phyloP scores from a whole-genome alignment of 192 early-diverging fungal species.

The Backusella morwellensis region DNA sequence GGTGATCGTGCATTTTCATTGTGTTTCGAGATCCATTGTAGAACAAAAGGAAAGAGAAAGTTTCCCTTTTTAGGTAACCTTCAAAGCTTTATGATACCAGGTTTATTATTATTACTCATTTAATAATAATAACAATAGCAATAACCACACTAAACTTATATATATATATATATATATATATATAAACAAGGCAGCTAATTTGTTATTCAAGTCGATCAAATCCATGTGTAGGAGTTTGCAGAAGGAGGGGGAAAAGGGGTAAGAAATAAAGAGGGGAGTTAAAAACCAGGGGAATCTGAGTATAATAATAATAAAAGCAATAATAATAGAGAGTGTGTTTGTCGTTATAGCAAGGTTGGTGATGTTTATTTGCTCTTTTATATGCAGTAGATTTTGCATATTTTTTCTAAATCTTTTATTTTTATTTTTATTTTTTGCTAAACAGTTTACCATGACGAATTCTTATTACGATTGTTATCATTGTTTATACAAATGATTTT shows the following conservation, averaged over 20 bases:
- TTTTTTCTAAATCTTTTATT: neutral
- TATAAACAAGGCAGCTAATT: neutral
- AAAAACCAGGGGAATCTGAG: neutral
- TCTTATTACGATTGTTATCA: neutral
- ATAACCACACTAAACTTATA: neutral
- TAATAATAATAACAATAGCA: neutral
- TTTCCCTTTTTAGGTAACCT: neutral
- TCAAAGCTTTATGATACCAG: neutral
- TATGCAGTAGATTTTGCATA: neutral
- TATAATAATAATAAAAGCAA: neutral
- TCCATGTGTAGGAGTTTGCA: conserved; percentile 1
- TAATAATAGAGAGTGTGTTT: neutral
- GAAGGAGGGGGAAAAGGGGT: neutral
- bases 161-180: neutral
- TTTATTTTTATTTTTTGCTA: neutral
- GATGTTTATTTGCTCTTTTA: neutral
- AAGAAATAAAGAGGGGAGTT: neutral
- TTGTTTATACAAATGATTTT: neutral
- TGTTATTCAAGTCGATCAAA: neutral
- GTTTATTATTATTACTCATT: neutral
- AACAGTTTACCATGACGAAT: neutral
- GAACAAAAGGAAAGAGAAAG: neutral
- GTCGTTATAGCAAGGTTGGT: neutral
- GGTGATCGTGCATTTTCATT: neutral
- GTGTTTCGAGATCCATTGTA: neutral